These are phyloP conservation scores for Phytophthora colocasiae DNA, from an alignment of 352 stramenopile genomes.

Conservation along the genomic window DNA sequence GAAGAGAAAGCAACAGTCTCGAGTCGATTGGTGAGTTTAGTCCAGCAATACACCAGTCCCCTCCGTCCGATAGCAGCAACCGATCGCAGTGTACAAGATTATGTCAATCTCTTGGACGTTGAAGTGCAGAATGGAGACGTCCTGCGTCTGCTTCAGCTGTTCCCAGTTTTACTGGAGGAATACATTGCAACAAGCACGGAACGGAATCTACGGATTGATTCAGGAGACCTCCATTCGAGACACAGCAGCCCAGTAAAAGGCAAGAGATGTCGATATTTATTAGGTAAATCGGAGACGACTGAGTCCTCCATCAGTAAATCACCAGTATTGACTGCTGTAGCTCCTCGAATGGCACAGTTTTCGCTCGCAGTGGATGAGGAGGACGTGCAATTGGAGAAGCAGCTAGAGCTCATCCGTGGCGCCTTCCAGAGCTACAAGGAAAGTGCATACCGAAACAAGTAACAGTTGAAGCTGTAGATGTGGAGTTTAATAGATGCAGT, in stretches of 20 bases:
- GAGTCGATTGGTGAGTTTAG: constrained; percentile 22
- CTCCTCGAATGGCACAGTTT: neutral
- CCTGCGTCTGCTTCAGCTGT: constrained; percentile 54
- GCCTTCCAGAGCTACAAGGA: constrained; percentile 44
- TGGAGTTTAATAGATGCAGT: neutral
- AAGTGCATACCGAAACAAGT: neutral
- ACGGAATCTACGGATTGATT: neutral
- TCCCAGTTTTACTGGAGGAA: constrained; percentile 59
- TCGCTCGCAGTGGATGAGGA: constrained; percentile 4
- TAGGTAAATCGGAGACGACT: neutral
- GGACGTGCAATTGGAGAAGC: constrained; percentile 35
- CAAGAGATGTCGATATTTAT: neutral
- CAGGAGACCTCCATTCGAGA: constrained; percentile 1
- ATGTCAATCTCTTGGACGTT: constrained; percentile 20
- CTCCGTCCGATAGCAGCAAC: constrained; percentile 21
- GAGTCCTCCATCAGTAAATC: neutral
- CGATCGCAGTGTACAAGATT: constrained; percentile 24
- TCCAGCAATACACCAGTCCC: constrained; percentile 28
- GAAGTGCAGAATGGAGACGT: constrained; percentile 45
- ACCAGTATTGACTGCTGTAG: constrained; percentile 1
- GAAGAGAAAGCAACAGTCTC: constrained; percentile 20
- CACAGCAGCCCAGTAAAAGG: neutral
- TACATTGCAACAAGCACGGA: constrained; percentile 30
- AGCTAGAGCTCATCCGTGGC: constrained; percentile 46
- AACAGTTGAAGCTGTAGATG: neutral